These are phyloP conservation scores for Aspergillus homomorphus DNA, from an alignment of 495 filamentous ascomycete genomes.

Conservation along the genomic window DNA sequence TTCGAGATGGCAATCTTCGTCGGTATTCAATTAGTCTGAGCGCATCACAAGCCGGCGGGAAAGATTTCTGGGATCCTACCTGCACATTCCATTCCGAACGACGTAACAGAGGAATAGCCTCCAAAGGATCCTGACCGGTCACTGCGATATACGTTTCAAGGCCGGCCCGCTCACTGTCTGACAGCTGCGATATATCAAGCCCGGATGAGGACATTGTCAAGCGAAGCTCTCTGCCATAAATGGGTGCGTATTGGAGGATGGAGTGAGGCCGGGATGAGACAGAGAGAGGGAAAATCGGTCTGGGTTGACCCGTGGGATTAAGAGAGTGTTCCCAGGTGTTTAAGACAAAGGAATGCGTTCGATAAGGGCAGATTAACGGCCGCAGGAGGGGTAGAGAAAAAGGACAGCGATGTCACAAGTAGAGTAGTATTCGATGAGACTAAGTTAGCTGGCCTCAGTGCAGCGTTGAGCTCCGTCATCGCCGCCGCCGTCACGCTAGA, in stretches of 20 bases:
- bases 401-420: neutral
- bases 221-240: slow-evolving; percentile 20
- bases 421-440: no score
- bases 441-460: neutral
- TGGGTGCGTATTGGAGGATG: neutral
- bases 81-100: slow-evolving; percentile 96
- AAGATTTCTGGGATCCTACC: slow-evolving; percentile 41
- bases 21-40: slow-evolving; percentile 1
- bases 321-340: no score
- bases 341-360: no score
- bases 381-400: neutral
- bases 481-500: slow-evolving; percentile 14
- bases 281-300: neutral
- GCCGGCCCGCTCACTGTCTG: slow-evolving; percentile 69
- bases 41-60: neutral
- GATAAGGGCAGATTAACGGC: no score
- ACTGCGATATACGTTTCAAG: slow-evolving; percentile 86
- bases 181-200: slow-evolving; percentile 66
- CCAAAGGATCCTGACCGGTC: slow-evolving; percentile 73
- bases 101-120: slow-evolving; percentile 76
- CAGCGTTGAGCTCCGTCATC: slow-evolving; percentile 23
- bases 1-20: slow-evolving; percentile 85
- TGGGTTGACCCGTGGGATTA: neutral
- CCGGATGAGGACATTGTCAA: slow-evolving; percentile 42
- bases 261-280: neutral